Conservation (phyloP, 1,284 basidiomycete species). For the Salmacisia buchloeana region DNA sequence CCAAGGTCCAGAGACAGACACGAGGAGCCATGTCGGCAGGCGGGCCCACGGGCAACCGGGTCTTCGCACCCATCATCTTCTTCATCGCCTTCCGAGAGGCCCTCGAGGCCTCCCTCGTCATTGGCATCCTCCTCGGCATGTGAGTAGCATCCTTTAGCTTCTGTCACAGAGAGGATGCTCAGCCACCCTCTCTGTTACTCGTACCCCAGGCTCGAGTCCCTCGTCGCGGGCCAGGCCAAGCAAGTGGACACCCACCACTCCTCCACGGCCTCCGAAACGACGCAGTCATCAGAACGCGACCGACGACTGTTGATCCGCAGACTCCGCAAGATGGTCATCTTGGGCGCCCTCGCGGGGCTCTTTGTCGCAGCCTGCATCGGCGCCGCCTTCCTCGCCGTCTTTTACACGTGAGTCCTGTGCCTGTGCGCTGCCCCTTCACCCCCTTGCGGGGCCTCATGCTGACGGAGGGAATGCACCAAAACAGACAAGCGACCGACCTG, state of each 20-base stretch:
- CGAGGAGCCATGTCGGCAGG: slow-evolving; percentile 11
- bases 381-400: slow-evolving; percentile 44
- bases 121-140: slow-evolving; percentile 45
- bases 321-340: slow-evolving; percentile 34
- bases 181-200: background rate
- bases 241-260: background rate
- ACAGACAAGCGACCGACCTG: slow-evolving; percentile 55
- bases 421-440: background rate
- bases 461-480: background rate
- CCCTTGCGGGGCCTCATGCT: background rate
- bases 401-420: slow-evolving; percentile 30
- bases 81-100: slow-evolving; percentile 48
- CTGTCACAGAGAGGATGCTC: background rate
- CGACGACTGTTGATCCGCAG: slow-evolving; percentile 20
- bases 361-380: slow-evolving; percentile 40
- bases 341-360: slow-evolving; percentile 36
- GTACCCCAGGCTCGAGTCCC: slow-evolving; percentile 24
- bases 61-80: slow-evolving; percentile 47
- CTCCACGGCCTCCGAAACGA: background rate
- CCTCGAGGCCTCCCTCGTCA: slow-evolving; percentile 45
- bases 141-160: background rate
- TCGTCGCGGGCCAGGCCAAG: slow-evolving; percentile 27
- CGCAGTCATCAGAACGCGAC: slow-evolving; percentile 4
- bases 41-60: slow-evolving; percentile 32
- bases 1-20: too few species aligned